phyloP scores from a whole-genome alignment of 2,329 filamentous ascomycete species.

The Metarhizium rileyi region DNA sequence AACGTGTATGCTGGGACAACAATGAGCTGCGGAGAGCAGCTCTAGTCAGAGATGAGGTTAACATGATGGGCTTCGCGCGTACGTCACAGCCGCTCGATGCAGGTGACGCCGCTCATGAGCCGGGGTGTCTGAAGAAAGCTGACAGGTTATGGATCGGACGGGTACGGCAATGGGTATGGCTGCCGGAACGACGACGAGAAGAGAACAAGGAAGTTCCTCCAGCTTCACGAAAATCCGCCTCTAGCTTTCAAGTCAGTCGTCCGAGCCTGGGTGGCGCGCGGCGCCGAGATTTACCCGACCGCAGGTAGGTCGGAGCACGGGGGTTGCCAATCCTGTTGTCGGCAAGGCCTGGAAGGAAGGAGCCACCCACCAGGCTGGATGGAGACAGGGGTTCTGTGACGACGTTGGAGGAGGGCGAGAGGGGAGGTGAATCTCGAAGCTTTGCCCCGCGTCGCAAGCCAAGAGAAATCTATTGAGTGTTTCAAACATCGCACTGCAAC shows the following conservation, averaged over 20 bases:
- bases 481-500: neutral
- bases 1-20: conserved; percentile 12
- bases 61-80: conserved; percentile 7
- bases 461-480: too few species aligned
- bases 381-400: neutral
- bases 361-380: neutral
- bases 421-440: too few species aligned
- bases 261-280: too few species aligned
- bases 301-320: too few species aligned
- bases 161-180: neutral
- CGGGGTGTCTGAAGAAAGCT: neutral
- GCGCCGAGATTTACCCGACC: conserved; percentile 11
- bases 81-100: conserved; percentile 8
- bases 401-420: too few species aligned
- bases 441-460: too few species aligned
- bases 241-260: too few species aligned
- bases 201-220: neutral
- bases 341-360: neutral
- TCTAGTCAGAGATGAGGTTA: conserved; percentile 5
- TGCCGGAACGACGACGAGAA: neutral
- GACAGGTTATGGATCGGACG: neutral
- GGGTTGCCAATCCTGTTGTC: too few species aligned
- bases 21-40: conserved; percentile 7
- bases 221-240: too few species aligned
- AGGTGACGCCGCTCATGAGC: conserved; percentile 8